These are phyloP conservation scores for Theileria sp. DNA, from an alignment of 169 alveolate species.

Conservation along the genomic window DNA sequence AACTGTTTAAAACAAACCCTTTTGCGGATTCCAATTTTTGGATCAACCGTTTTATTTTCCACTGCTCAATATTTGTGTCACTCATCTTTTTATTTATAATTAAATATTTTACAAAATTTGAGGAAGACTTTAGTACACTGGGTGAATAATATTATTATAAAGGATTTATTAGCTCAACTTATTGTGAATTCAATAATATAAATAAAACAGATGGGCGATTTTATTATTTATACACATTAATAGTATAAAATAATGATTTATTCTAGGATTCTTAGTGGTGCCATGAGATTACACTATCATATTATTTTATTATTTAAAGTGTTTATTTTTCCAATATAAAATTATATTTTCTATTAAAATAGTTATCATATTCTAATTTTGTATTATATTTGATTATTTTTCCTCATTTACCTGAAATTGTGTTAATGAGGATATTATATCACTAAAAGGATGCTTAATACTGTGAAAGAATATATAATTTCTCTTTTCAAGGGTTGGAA, in stretches of 20 bases:
- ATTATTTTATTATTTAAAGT: no score
- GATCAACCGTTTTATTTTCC: conserved; percentile 91
- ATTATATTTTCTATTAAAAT: no score
- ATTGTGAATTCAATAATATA: not conserved
- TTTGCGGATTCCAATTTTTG: conserved; percentile 87
- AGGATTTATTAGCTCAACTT: not conserved
- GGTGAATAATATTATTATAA: not conserved
- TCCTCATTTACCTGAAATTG: not conserved
- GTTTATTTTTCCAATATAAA: not conserved
- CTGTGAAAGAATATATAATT: not conserved
- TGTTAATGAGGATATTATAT: not conserved
- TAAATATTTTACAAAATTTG: not conserved
- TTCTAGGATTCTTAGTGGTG: not conserved
- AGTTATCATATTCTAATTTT: not conserved
- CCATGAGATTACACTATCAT: not conserved
- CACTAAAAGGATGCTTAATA: not conserved
- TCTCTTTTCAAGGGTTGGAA: not conserved
- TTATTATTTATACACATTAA: not conserved
- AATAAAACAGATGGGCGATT: not conserved
- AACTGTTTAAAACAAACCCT: conserved; percentile 75
- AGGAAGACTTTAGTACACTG: not conserved
- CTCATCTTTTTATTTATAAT: conserved; percentile 57
- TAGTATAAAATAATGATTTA: not conserved
- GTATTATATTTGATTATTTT: not conserved
- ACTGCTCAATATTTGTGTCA: conserved; percentile 87